Base-by-base conservation (phyloP, 2,329 filamentous ascomycete species). In the Trichoderma semiorbis region DNA sequence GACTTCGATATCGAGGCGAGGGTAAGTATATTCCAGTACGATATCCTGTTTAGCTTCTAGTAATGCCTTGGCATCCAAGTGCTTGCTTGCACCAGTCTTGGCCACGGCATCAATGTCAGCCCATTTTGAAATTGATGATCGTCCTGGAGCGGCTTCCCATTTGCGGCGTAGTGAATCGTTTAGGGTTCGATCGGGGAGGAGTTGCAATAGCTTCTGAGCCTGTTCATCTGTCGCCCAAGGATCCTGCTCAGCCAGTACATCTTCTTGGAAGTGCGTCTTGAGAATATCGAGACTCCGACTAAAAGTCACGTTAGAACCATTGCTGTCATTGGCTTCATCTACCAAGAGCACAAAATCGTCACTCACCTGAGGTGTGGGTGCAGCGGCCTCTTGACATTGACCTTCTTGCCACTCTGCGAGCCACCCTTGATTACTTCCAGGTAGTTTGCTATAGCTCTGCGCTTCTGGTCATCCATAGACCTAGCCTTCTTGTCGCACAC, bases 1-100 rank as follows among this genome's bases (percentile, higher is more conserved):
- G 79, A 99, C 96, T 81, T 97, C 94, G 73, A 96, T 95, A 85
- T 99, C 96, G 69, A 99, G 92, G 50, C 96, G 92, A 3, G 96
- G 96, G 81, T 99, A 99, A 7, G 96, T 98, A 83, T 99, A 98
- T 83, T 99, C 96, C 34, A 99, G 89, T 4, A 98, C 91, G 73
- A 99, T 93, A 79, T 98, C 96, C 80, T 98, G 94, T 83, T 98
- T 98, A 26, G 94, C 94, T 77, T 98, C 93, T 10, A 92, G 87
- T 14, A 99, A 87, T 3, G 91, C 89, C 74, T 87, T 89, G 0
- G 90, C 81, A 75, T 96, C 91, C n/a, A 97, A 87, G 11, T 87
- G 86, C 78, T 90, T 92, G 78, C 90, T 90, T 32, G 89, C 89
- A 39, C 93, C 92, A 1, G 90, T 89, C 81, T 93, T 93, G 61